phyloP scores from a whole-genome alignment of 73 alveolate species.

The Paramecium biaurelia region DNA sequence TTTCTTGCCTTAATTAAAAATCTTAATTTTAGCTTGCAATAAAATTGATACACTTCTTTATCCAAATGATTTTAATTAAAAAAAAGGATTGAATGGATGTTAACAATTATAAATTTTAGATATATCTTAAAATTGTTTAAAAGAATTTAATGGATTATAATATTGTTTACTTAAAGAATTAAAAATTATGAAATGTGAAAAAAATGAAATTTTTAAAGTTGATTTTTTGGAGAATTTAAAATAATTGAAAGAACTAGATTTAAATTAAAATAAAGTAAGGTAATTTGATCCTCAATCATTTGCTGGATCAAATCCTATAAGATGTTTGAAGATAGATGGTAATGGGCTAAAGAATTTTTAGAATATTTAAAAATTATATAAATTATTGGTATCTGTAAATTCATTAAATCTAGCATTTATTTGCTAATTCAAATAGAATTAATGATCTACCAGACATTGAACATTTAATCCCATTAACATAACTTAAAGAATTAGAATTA shows the following conservation, averaged over 20 bases:
- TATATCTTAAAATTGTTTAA: constrained; percentile 72
- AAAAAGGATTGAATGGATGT: constrained; percentile 75
- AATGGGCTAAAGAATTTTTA: constrained; percentile 76
- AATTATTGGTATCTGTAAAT: constrained; percentile 57
- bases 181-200: constrained; percentile 73
- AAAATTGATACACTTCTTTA: constrained; percentile 77
- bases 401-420: constrained; percentile 56
- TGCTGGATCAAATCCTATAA: constrained; percentile 46
- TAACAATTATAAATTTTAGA: constrained; percentile 77
- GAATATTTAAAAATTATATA: constrained; percentile 71
- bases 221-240: constrained; percentile 79
- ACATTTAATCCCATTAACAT: constrained; percentile 64
- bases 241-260: constrained; percentile 77
- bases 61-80: constrained; percentile 70
- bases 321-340: constrained; percentile 76
- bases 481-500: constrained; percentile 74
- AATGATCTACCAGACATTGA: constrained; percentile 85
- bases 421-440: constrained; percentile 74
- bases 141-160: constrained; percentile 78
- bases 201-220: constrained; percentile 74
- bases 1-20: constrained; percentile 73
- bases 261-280: constrained; percentile 74
- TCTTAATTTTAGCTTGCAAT: constrained; percentile 67
- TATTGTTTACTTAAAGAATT: constrained; percentile 75
- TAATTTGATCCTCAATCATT: constrained; percentile 76